Conservation (phyloP, 2,329 filamentous ascomycete species). For the Xylariaceae sp. region DNA sequence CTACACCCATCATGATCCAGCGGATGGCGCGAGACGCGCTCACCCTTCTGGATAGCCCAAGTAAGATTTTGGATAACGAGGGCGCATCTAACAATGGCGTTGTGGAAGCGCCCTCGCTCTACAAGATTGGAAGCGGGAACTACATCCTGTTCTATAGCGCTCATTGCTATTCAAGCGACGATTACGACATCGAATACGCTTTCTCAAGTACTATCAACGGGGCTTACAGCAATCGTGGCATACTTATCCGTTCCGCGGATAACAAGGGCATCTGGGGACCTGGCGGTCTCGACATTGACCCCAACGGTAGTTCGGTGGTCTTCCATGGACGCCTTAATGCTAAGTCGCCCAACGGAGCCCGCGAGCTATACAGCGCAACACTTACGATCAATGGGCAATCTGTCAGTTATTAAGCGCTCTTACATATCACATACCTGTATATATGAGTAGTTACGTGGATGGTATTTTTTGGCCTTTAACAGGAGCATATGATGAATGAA, state of each 20-base stretch:
- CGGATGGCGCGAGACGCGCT: slow-evolving; percentile 38
- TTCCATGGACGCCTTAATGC: slow-evolving; percentile 38
- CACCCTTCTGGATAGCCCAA: slow-evolving; percentile 33
- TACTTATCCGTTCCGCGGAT: slow-evolving; percentile 38
- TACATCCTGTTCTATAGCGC: slow-evolving; percentile 42
- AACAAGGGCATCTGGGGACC: slow-evolving; percentile 38
- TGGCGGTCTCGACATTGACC: slow-evolving; percentile 42
- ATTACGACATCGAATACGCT: slow-evolving; percentile 43
- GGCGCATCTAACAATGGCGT: slow-evolving; percentile 39
- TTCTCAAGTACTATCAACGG: slow-evolving; percentile 41
- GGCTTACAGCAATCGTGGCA: slow-evolving; percentile 37
- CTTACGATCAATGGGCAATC: slow-evolving; percentile 34
- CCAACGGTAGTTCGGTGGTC: slow-evolving; percentile 35
- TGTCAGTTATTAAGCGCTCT: slow-evolving; percentile 12
- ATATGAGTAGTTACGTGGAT: not conserved
- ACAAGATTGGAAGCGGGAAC: slow-evolving; percentile 35
- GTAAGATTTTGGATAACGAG: slow-evolving; percentile 39
- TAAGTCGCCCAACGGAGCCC: slow-evolving; percentile 26
- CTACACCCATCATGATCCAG: slow-evolving; percentile 42
- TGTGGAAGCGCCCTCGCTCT: slow-evolving; percentile 40
- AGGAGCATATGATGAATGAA: not conserved
- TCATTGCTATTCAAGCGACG: slow-evolving; percentile 42
- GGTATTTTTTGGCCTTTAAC: not conserved
- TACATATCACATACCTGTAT: not conserved
- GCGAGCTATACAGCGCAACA: slow-evolving; percentile 36